These are phyloP conservation scores for Chrysosphaeria jannelii DNA, from an alignment of 2,329 filamentous ascomycete genomes.

Conservation along the genomic window DNA sequence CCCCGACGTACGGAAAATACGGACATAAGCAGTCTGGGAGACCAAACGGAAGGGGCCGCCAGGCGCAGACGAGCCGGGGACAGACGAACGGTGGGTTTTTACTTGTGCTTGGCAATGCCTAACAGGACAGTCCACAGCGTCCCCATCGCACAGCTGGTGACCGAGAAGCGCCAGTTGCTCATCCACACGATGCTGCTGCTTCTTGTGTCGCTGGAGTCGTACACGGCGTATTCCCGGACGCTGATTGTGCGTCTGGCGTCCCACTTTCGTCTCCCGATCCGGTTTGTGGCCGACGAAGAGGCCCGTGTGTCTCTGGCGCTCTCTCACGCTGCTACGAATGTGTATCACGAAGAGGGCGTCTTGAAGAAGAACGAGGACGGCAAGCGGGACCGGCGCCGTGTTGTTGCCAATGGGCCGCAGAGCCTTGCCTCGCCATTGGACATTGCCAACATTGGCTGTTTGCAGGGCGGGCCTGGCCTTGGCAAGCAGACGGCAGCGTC, in stretches of 20 bases:
- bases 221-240: slow-evolving; percentile 41
- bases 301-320: slow-evolving; percentile 44
- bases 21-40: no score
- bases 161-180: slow-evolving; percentile 33
- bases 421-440: slow-evolving; percentile 51
- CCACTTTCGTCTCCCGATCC: slow-evolving; percentile 36
- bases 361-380: slow-evolving; percentile 33
- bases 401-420: slow-evolving; percentile 31
- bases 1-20: not conserved
- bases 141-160: slow-evolving; percentile 17
- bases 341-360: slow-evolving; percentile 31
- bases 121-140: no score
- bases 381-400: slow-evolving; percentile 26
- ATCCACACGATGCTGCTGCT: slow-evolving; percentile 44
- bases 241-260: slow-evolving; percentile 40
- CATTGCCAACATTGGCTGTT: slow-evolving; percentile 47
- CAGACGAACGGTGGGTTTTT: no score
- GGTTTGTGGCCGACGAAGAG: slow-evolving; percentile 39
- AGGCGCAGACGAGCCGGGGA: not conserved
- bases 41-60: no score
- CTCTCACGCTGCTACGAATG: slow-evolving; percentile 36
- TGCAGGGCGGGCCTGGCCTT: slow-evolving; percentile 50
- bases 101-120: no score
- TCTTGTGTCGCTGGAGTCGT: slow-evolving; percentile 47
- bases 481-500: slow-evolving; percentile 44